Evolutionary conservation across 257 asterid genomes (phyloP), one percentile per base, ranked within the genome.

Genomic region (Buddleja alternifolia): DNA sequence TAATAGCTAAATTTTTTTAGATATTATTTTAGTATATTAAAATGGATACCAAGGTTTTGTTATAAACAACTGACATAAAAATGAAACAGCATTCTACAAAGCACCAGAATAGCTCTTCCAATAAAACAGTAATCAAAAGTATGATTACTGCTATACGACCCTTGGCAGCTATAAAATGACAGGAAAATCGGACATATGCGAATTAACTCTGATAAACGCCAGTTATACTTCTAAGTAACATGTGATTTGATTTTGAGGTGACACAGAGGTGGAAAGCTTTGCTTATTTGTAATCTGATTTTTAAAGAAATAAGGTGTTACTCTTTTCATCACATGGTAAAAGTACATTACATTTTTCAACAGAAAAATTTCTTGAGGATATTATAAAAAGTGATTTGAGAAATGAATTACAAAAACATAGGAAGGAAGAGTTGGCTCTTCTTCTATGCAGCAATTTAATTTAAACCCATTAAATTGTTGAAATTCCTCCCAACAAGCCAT

Each of bases 291-390:
- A 19, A 41, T 46, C 4, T 47, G 19, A 20, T 15, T 15, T 59
- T 8, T n/a, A n/a, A n/a, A n/a, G 5, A 29, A 29, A 29, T 29
- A 29, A 29, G 5, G 34, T 5, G 34, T 2, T 29, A 29, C 34
- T 29, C 3, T 29, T 29, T 29, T 29, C 34, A 29, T 29, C n/a
- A n/a, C n/a, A n/a, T n/a, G n/a, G n/a, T n/a, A n/a, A n/a, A n/a
- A n/a, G n/a, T n/a, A n/a, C n/a, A n/a, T n/a, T n/a, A n/a, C n/a
- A n/a, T n/a, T n/a, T n/a, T n/a, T n/a, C n/a, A n/a, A n/a, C n/a
- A n/a, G n/a, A n/a, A n/a, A n/a, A n/a, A n/a, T n/a, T n/a, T 55
- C 67, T 23, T 36, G n/a, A 42, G 20, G 60, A 63, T 32, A 51
- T 10, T 39, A 34, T 34, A 50, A 25, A 37, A 24, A 8, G 67